Conservation (phyloP, 768 basidiomycete species). For the Coprinopsis strossmayeri region DNA sequence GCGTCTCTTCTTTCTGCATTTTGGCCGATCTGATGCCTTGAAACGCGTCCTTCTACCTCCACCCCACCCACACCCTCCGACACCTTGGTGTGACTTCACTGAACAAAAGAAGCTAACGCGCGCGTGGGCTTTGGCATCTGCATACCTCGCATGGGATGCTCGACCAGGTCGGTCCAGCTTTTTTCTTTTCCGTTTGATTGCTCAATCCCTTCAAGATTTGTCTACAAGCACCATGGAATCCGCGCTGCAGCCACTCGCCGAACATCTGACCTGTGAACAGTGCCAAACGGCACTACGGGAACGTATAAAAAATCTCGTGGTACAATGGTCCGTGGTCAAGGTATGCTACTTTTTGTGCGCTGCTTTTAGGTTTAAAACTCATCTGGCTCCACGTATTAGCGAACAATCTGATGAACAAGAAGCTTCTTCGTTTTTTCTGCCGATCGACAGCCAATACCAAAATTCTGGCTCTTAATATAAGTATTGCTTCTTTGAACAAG, state of each 20-base stretch:
- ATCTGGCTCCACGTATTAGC: conserved; percentile 27
- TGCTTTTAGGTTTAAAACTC: conserved; percentile 4
- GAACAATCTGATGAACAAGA: conserved; percentile 55
- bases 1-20: conserved; percentile 77
- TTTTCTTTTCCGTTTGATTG: conserved; percentile 11
- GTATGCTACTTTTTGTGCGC: conserved; percentile 27
- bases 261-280: conserved; percentile 64
- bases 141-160: conserved; percentile 81
- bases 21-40: conserved; percentile 75
- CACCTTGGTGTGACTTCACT: conserved; percentile 55
- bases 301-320: conserved; percentile 58
- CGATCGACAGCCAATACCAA: no score
- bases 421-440: no score
- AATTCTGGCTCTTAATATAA: no score
- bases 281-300: conserved; percentile 58
- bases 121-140: conserved; percentile 78
- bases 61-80: conserved; percentile 72
- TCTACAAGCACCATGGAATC: conserved; percentile 68
- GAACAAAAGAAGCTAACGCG: conserved; percentile 76
- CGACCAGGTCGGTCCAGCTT: conserved; percentile 44
- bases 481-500: no score
- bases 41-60: conserved; percentile 73
- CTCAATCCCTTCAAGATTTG: no score
- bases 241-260: conserved; percentile 61
- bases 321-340: conserved; percentile 79